These are phyloP conservation scores for Plasmodiophora brassicae DNA, from an alignment of 208 protist genomes.

Conservation along the genomic window DNA sequence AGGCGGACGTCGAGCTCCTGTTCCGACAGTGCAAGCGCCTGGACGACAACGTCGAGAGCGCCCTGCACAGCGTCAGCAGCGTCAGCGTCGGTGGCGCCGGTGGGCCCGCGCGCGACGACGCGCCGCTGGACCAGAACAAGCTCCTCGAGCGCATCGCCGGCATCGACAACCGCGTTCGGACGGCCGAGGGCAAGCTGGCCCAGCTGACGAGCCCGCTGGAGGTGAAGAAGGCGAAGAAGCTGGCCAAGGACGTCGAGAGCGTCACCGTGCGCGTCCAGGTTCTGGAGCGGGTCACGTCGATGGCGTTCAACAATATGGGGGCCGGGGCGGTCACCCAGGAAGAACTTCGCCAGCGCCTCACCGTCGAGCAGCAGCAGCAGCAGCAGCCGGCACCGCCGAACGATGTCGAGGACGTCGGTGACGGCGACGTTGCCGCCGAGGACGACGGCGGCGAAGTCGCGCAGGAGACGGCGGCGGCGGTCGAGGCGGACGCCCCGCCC, in stretches of 20 bases:
- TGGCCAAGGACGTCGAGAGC: neutral
- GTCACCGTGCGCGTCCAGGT: neutral
- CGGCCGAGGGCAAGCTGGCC: constrained; percentile 1
- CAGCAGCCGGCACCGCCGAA: neutral
- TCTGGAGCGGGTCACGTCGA: constrained; percentile 8
- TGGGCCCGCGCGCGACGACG: neutral
- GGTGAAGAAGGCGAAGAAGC: constrained; percentile 6
- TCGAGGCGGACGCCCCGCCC: neutral
- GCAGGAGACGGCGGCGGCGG: too few species aligned
- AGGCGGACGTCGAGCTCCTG: neutral
- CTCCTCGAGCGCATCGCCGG: constrained; percentile 2
- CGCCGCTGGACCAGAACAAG: too few species aligned
- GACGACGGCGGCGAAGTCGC: neutral
- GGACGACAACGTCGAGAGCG: neutral
- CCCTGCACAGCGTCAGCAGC: neutral
- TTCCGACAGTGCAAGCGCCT: neutral
- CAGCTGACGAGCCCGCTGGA: constrained; percentile 9
- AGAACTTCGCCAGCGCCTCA: too few species aligned
- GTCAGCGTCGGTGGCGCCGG: neutral
- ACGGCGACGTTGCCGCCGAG: neutral
- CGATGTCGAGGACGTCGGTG: neutral
- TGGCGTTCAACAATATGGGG: neutral
- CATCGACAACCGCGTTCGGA: neutral
- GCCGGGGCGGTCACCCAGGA: too few species aligned
- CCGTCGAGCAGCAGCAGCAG: too few species aligned